A percentile compares a stretch with the other conserved stretches of the same genome.
Evolutionary conservation across 192 early-diverging fungal genomes (phyloP).

Genomic region (Backusella tuberculispora): DNA sequence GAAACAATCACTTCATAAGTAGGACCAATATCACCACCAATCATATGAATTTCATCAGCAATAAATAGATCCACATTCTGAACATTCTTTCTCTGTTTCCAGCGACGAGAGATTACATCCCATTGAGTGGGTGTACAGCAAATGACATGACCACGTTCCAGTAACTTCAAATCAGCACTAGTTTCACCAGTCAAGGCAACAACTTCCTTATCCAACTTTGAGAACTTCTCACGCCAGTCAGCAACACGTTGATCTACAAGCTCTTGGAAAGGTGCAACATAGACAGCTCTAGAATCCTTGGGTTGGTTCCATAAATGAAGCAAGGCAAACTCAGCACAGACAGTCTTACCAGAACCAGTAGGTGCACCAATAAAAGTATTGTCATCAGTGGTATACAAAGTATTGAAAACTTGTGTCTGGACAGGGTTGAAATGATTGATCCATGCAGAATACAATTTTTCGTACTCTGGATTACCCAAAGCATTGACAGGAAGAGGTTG

Average conservation of each 20-base stretch:
- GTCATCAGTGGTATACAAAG: constrained; percentile 86
- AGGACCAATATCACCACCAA: constrained; percentile 89
- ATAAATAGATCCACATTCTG: constrained; percentile 89
- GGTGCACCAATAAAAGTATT: constrained; percentile 92
- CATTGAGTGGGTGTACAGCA: constrained; percentile 89
- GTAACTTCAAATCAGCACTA: constrained; percentile 84
- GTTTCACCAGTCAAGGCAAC: constrained; percentile 90
- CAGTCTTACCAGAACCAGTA: constrained; percentile 93
- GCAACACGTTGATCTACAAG: constrained; percentile 74
- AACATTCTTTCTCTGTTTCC: constrained; percentile 95
- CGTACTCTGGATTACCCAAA: constrained; percentile 76
- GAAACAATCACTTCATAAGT: constrained; percentile 94
- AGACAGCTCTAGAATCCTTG: constrained; percentile 75
- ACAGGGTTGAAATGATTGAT: constrained; percentile 88
- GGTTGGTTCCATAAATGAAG: constrained; percentile 84
- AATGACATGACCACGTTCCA: constrained; percentile 93
- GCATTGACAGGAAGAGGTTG: constrained; percentile 86
- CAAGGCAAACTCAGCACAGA: constrained; percentile 94
- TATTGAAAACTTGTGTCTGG: constrained; percentile 94
- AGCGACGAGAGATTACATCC: constrained; percentile 93
- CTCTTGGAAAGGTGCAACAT: constrained; percentile 89
- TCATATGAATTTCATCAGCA: constrained; percentile 93
- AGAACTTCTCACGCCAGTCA: constrained; percentile 87
- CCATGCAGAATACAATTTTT: constrained; percentile 62
- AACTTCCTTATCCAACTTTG: constrained; percentile 79